These are phyloP conservation scores for Adansonia digitata DNA, from an alignment of 345 rosid genomes.

Conservation along the genomic window DNA sequence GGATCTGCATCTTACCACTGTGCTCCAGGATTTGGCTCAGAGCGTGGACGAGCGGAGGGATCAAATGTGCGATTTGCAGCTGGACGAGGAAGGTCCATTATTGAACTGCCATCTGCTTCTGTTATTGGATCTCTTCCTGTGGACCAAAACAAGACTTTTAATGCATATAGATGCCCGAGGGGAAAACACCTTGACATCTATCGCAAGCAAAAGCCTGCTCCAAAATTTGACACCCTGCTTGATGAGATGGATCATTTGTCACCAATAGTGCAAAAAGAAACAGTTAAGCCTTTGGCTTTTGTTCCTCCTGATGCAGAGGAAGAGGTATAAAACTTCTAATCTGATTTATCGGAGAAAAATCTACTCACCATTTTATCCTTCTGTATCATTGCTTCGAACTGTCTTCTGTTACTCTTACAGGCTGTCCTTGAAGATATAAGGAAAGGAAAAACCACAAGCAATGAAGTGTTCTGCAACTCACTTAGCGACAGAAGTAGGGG, in stretches of 20 bases:
- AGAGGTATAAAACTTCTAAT: constrained; percentile 38
- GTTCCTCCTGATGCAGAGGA: constrained; percentile 66
- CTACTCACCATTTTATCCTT: background rate
- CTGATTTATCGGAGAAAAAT: background rate
- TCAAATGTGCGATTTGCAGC: constrained; percentile 58
- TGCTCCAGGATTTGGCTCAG: constrained; percentile 82
- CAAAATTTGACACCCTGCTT: constrained; percentile 37
- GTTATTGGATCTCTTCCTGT: constrained; percentile 18
- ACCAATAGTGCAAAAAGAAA: constrained; percentile 35
- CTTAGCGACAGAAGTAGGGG: constrained; percentile 34
- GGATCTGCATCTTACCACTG: constrained; percentile 55
- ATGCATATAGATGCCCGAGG: constrained; percentile 56
- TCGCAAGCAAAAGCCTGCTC: constrained; percentile 38
- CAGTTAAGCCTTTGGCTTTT: constrained; percentile 66
- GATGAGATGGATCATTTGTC: constrained; percentile 49
- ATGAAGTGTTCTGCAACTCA: constrained; percentile 43
- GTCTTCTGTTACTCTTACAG: constrained; percentile 25
- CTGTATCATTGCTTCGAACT: background rate
- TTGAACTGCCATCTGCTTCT: no score
- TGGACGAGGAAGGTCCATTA: constrained; percentile 83
- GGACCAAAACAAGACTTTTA: constrained; percentile 21
- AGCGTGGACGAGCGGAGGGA: constrained; percentile 58
- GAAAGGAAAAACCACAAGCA: constrained; percentile 61
- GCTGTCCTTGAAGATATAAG: constrained; percentile 52
- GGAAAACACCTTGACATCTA: constrained; percentile 79